Conservation (phyloP, 306 rosid species). For the Sophora flavescens region DNA sequence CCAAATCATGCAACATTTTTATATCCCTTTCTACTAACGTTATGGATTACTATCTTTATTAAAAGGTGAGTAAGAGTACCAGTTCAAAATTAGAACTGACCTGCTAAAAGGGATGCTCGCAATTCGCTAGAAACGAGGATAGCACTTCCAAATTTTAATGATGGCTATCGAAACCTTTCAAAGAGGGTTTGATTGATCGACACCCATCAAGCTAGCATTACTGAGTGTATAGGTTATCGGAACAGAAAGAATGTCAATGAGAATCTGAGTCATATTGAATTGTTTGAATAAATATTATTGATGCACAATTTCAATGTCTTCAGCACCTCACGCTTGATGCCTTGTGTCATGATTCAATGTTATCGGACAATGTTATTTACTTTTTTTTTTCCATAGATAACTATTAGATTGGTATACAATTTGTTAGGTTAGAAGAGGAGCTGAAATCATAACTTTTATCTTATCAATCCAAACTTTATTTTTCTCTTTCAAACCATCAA, state of each 20-base stretch:
- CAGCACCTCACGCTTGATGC: too few relatives aligned
- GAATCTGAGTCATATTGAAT: constrained; percentile 13
- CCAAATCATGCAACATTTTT: constrained; percentile 44
- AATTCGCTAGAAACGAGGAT: background rate
- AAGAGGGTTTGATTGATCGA: constrained; percentile 48
- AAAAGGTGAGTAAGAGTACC: background rate
- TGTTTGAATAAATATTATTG: too few relatives aligned
- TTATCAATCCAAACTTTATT: too few relatives aligned
- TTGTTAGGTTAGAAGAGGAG: too few relatives aligned
- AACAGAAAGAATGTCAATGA: constrained; percentile 39
- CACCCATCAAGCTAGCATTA: constrained; percentile 45
- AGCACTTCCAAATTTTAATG: constrained; percentile 39
- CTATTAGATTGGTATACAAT: too few relatives aligned
- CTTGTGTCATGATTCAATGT: too few relatives aligned
- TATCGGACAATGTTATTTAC: too few relatives aligned
- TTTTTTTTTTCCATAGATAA: too few relatives aligned
- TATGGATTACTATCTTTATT: constrained; percentile 35
- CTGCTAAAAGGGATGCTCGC: background rate
- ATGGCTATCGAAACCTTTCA: background rate
- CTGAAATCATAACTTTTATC: too few relatives aligned
- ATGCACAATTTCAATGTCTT: too few relatives aligned
- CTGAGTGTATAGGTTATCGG: constrained; percentile 27
- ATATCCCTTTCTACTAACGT: constrained; percentile 41
- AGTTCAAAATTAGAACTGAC: background rate
- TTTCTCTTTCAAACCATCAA: too few relatives aligned